phyloP scores from a whole-genome alignment of 2,329 filamentous ascomycete genomes.

The Penicillium verrucosum region DNA sequence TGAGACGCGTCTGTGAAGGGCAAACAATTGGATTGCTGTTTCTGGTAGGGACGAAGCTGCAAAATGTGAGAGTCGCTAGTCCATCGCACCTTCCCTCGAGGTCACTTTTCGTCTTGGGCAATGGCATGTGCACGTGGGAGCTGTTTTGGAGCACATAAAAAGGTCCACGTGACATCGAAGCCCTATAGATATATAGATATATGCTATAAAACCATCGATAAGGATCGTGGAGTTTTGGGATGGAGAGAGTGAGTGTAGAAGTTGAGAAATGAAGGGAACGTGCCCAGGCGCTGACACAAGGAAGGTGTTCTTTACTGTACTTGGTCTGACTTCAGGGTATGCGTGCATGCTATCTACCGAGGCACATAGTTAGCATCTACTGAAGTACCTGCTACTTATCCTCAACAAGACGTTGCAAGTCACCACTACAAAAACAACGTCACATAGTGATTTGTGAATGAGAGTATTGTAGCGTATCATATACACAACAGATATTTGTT shows the following conservation, averaged over 20 bases:
- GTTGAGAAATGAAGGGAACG: neutral
- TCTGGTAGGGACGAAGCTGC: neutral
- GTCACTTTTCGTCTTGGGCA: neutral
- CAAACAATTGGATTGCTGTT: neutral
- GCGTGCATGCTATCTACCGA: neutral
- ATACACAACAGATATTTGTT: neutral
- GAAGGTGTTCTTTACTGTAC: neutral
- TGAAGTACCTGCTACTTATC: neutral
- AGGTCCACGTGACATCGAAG: neutral
- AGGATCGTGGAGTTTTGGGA: no score
- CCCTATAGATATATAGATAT: neutral
- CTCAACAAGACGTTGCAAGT: neutral
- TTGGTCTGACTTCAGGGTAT: neutral
- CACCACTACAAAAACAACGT: neutral
- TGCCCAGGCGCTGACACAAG: neutral
- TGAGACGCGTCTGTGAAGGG: neutral
- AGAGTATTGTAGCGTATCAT: neutral
- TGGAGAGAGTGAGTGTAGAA: neutral
- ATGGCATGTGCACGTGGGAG: neutral
- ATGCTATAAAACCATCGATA: neutral
- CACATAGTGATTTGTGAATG: neutral
- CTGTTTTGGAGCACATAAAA: no score
- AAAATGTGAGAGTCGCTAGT: neutral
- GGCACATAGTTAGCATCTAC: neutral
- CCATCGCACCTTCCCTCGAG: neutral